Evolutionary conservation across 345 rosid genomes (phyloP), one percentile per base, ranked within the genome.

Genomic region (Adansonia digitata): DNA sequence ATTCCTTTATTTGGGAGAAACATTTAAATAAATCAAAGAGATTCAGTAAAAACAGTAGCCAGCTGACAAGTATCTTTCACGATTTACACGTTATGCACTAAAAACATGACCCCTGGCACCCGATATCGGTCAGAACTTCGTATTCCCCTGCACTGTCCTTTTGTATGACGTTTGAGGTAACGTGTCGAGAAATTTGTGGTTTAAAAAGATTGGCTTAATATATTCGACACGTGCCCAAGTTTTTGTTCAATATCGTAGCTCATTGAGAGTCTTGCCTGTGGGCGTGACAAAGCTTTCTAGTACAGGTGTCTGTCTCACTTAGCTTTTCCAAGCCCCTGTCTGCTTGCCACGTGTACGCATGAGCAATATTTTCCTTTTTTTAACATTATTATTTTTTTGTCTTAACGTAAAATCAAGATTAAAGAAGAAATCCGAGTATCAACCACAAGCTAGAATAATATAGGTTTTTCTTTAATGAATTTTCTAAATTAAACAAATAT

Each of bases 151-250:
- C 73, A 69, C 76, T 53, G 78, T 62, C 70, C 43, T 76, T 52
- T 7, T 26, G 24, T 10, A 59, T 71, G 65, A 42, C 39, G 49
- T 43, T 77, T 11, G 2, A 3, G 26, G 52, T 12, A 43, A 83
- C 81, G 85, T 85, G 86, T 71, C 79, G 0, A n/a, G 11, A 46
- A 43, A 3, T 11, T 13, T 17, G 51, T 78, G 82, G 86, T 79
- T 27, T 78, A 43, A 34, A 49, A 26, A 78, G 72, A 42, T 13
- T 52, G 34, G 49, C 1, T 66, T 43, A 37, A 35, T 20, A 26
- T 1, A 12, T 20, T 0, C 15, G n/a, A 77, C 86, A 77, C 83
- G 88, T 83, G 86, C 46, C 71, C 0, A 0, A 12, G 0, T 27
- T 2, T 18, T 10, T 0, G 43, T 45, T 34, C 3, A 35, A 29